These are phyloP conservation scores for Tephrocybe sp. DNA, from an alignment of 768 basidiomycete species.

Conservation along the genomic window DNA sequence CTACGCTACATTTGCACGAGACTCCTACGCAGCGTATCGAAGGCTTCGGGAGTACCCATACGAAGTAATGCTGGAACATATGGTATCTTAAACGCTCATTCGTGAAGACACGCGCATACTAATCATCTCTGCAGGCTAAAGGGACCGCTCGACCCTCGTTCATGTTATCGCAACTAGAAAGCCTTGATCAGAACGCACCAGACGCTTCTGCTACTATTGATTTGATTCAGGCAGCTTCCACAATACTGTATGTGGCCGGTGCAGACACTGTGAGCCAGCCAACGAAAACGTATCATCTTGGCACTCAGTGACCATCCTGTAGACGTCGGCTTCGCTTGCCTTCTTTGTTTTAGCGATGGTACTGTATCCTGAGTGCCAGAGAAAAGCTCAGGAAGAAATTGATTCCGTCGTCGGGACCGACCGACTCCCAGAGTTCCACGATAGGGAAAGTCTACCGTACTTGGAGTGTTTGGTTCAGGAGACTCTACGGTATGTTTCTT, in stretches of 20 bases:
- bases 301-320: background rate
- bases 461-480: conserved; percentile 19
- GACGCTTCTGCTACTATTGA: background rate
- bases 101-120: background rate
- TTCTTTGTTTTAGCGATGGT: conserved; percentile 28
- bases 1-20: conserved; percentile 16
- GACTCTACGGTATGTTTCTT: conserved; percentile 9
- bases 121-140: background rate
- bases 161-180: conserved; percentile 11
- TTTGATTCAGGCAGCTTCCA: conserved; percentile 10
- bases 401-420: conserved; percentile 22
- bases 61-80: conserved; percentile 12
- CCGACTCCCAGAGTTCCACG: conserved; percentile 24
- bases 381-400: conserved; percentile 27
- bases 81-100: conserved; percentile 12
- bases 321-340: conserved; percentile 25
- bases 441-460: conserved; percentile 21
- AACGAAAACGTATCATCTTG: background rate
- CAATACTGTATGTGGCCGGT: conserved; percentile 12
- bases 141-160: conserved; percentile 17
- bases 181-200: conserved; percentile 1
- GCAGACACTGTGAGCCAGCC: conserved; percentile 14
- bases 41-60: conserved; percentile 20
- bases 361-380: conserved; percentile 24
- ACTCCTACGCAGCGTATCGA: conserved; percentile 2